Evolutionary conservation across 495 filamentous ascomycete genomes (phyloP), one percentile per base, ranked within the genome.

Genomic region (Xylaria venustula): DNA sequence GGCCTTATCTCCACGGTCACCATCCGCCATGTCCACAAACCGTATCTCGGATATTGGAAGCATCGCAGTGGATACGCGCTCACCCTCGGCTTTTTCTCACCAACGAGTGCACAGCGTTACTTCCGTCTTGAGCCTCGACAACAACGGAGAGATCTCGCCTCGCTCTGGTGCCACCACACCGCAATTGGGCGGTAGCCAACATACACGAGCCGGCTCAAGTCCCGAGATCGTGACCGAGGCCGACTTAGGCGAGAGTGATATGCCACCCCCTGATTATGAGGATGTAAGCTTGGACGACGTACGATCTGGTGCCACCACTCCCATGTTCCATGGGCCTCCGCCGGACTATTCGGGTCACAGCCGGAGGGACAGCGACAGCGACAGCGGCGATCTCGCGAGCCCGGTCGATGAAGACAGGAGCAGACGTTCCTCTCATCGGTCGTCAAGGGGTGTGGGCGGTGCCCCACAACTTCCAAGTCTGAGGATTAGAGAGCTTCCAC

Each of bases 251-350:
- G 75, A 79, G 52, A 59, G 68, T 54, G 67, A 76, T 59, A 76
- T 85, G 69, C 81, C 81, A 7, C 75, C 72, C 2, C 82, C 82
- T 1, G 81, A 75, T 15, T 85, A 85, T 62, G 82, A 85, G 58
- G 79, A 84, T 45, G 80, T 85, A 4, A 79, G 77, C 58, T 60
- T 85, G 25, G 77, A 77, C 41, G 78, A 80, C 51, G 54, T 45
- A 48, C 67, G 71, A 44, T 78, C 75, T 11, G 65, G 69, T 1
- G 67, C 54, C 58, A 50, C 67, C 9, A 69, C 70, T 7, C 71
- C 75, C 14, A 65, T 75, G 30, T 67, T 74, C 26, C 72, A 71
- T 46, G 81, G 79, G 22, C 78, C 81, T 15, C 82, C 82, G 23
- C 82, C 82, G 17, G 72, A 75, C 26, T 85, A 85, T 62, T 71